phyloP scores from a whole-genome alignment of 164 flowering plant species.

The Sextonia rubra region DNA sequence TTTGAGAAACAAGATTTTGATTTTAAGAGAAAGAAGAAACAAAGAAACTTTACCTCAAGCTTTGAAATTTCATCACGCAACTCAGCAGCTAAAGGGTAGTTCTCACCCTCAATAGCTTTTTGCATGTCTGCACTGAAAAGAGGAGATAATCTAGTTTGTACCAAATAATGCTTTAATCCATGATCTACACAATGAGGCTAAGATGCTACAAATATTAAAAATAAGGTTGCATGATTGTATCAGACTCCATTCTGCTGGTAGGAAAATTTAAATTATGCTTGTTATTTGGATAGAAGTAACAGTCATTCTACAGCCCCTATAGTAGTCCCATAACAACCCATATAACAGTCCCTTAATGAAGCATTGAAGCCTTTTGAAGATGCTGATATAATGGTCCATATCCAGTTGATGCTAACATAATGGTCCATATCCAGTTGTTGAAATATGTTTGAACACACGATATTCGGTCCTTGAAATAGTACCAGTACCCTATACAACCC shows the following conservation, averaged over 20 bases:
- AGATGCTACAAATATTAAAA: background rate
- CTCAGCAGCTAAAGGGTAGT: conserved; percentile 76
- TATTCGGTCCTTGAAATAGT: too few species aligned
- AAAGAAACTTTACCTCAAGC: conserved; percentile 35
- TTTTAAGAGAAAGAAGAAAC: background rate
- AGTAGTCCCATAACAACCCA: too few species aligned
- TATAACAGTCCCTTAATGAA: too few species aligned
- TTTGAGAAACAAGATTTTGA: background rate
- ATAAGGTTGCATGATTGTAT: background rate
- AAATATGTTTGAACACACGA: too few species aligned
- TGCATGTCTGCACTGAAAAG: conserved; percentile 79
- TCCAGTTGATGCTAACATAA: too few species aligned
- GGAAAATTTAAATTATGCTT: background rate
- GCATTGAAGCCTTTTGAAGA: too few species aligned
- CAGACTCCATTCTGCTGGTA: background rate
- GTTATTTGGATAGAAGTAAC: too few species aligned
- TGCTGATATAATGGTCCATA: too few species aligned
- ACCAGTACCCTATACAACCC: too few species aligned
- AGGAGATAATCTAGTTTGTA: conserved; percentile 4
- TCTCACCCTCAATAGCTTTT: conserved; percentile 73
- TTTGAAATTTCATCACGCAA: conserved; percentile 75
- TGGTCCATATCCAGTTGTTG: too few species aligned
- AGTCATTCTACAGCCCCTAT: too few species aligned
- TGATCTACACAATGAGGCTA: background rate
- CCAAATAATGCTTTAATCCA: background rate